Conservation (phyloP, 495 filamentous ascomycete species). For the Astrothelium macrocarpum region DNA sequence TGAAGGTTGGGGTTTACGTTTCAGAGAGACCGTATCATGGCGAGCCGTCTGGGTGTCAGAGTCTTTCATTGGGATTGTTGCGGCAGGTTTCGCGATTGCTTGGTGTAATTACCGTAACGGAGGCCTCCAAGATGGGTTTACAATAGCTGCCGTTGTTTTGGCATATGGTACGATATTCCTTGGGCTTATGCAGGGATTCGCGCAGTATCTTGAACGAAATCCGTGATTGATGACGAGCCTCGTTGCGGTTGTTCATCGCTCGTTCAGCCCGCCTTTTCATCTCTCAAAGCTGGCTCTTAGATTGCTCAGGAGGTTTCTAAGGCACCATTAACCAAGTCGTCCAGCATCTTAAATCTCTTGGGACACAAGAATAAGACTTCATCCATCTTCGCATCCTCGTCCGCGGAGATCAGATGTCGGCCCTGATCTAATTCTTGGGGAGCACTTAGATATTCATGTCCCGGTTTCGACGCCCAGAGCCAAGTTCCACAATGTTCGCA, state of each 20-base stretch:
- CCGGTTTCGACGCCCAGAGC: too few relatives aligned
- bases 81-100: background rate
- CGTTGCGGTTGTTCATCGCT: background rate
- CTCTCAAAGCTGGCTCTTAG: too few relatives aligned
- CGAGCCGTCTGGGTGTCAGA: background rate
- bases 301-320: too few relatives aligned
- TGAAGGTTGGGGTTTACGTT: background rate
- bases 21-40: background rate
- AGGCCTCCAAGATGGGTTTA: slow-evolving; percentile 1
- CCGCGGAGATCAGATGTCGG: too few relatives aligned
- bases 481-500: too few relatives aligned
- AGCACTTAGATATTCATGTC: too few relatives aligned
- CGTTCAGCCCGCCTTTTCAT: too few relatives aligned
- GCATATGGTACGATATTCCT: slow-evolving; percentile 4
- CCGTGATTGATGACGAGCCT: background rate
- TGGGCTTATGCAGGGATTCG: background rate
- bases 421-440: too few relatives aligned
- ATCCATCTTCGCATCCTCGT: too few relatives aligned
- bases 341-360: too few relatives aligned
- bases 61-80: background rate
- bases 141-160: background rate
- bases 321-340: too few relatives aligned
- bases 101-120: background rate
- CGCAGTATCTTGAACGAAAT: background rate
- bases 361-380: too few relatives aligned